phyloP scores from a whole-genome alignment of 2,329 filamentous ascomycete genomes.

The Dichotomopilus funicola region DNA sequence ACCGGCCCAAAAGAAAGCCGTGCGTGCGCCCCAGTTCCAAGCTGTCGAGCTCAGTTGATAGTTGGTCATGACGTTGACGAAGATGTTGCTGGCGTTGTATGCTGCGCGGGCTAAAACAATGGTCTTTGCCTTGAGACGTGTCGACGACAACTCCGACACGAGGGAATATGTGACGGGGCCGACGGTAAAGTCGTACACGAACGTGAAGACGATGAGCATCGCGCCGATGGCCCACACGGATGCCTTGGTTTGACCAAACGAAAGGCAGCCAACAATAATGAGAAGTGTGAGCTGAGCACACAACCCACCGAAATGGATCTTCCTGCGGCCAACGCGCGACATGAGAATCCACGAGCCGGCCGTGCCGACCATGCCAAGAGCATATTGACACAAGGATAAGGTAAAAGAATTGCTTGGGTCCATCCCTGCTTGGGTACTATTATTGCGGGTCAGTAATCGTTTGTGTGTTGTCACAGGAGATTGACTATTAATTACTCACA shows the following conservation, averaged over 20 bases:
- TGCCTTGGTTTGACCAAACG: conserved; percentile 9
- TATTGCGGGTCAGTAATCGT: conserved; percentile 9
- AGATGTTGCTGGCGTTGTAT: conserved; percentile 31
- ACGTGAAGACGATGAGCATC: conserved; percentile 20
- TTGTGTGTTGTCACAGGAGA: no score
- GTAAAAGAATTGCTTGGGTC: conserved; percentile 17
- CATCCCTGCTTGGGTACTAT: conserved; percentile 17
- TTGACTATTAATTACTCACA: conserved; percentile 14
- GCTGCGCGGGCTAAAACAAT: conserved; percentile 30
- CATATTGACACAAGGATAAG: conserved; percentile 17
- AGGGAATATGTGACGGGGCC: conserved; percentile 25
- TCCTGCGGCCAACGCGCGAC: conserved; percentile 36
- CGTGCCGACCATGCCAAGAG: conserved; percentile 38
- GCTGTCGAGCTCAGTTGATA: conserved; percentile 25
- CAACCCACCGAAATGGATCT: conserved; percentile 40
- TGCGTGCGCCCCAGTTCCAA: conserved; percentile 34
- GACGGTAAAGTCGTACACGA: conserved; percentile 24
- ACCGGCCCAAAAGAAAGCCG: conserved; percentile 32
- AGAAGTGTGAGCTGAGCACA: conserved; percentile 34
- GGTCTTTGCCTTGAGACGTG: conserved; percentile 38
- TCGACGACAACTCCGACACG: conserved; percentile 24
- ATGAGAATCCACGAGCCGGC: conserved; percentile 39
- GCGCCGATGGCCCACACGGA: conserved; percentile 22
- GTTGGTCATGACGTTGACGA: conserved; percentile 27
- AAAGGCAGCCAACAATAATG: conserved; percentile 36